Percentiles rank a stretch among this genome's conserved stretches.
Evolutionary conservation across 1,139 yeast species (phyloP).

Genomic region (Hyphopichia burtonii): DNA sequence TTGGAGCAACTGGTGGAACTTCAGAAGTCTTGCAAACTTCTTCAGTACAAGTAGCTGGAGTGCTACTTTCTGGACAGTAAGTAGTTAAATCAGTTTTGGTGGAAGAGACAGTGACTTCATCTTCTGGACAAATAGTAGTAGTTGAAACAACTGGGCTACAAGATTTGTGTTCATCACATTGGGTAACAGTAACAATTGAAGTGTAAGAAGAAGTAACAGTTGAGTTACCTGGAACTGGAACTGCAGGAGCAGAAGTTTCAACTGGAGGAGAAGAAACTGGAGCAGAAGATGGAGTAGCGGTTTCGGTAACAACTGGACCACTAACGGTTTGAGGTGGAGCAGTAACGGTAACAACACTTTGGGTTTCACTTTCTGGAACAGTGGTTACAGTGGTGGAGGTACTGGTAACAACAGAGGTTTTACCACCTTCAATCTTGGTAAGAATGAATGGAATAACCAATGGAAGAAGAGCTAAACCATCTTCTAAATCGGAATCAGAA

Average conservation of each 20-base stretch:
- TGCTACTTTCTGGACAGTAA: background rate
- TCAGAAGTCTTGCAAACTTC: too few species aligned
- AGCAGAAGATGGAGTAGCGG: conserved; percentile 1
- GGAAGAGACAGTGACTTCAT: conserved; percentile 1
- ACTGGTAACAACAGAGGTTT: conserved; percentile 1
- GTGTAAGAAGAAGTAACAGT: background rate
- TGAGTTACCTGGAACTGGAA: background rate
- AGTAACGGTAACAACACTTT: background rate
- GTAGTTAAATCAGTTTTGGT: background rate
- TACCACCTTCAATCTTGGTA: background rate
- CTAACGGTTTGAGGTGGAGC: background rate
- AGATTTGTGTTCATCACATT: background rate
- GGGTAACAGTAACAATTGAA: background rate
- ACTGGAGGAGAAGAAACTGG: background rate
- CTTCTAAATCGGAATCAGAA: background rate
- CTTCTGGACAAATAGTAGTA: background rate
- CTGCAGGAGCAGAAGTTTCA: conserved; percentile 1
- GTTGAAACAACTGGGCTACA: conserved; percentile 4
- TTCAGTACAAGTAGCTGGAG: background rate
- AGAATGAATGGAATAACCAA: background rate
- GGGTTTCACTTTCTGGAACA: background rate
- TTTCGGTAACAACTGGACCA: background rate
- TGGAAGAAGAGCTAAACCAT: background rate
- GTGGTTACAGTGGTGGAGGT: conserved; percentile 1
- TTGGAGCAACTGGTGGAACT: background rate